Evolutionary conservation across 192 early-diverging fungal species (phyloP).

Genomic region (Neocallimastix lanati): DNA sequence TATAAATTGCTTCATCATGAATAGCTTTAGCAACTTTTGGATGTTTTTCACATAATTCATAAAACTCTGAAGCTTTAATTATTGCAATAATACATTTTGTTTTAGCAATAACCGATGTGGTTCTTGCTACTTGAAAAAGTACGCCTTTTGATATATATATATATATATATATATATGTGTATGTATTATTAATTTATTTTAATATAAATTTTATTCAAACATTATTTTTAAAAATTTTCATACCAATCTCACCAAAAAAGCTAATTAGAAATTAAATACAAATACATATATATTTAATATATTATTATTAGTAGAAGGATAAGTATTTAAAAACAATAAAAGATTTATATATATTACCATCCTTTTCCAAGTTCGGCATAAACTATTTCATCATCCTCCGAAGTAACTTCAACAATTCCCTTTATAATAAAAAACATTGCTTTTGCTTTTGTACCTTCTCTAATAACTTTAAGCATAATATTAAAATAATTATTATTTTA

Average conservation of each 20-base stretch:
- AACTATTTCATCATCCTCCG: conserved; percentile 9
- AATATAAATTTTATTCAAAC: too few species aligned
- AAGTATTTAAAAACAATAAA: too few species aligned
- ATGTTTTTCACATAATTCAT: not conserved
- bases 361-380: not conserved
- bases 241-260: not conserved
- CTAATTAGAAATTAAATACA: not conserved
- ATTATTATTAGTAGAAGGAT: too few species aligned
- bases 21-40: not conserved
- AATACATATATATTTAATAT: too few species aligned
- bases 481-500: not conserved
- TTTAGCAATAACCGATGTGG: not conserved
- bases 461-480: conserved; percentile 30
- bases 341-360: not conserved
- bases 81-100: not conserved
- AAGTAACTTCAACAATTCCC: conserved; percentile 43
- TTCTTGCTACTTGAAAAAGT: not conserved
- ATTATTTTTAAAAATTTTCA: too few species aligned
- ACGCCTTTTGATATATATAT: not conserved
- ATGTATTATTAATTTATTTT: too few species aligned
- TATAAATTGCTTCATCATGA: not conserved
- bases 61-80: not conserved
- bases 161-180: too few species aligned
- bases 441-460: conserved; percentile 36
- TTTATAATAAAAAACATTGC: conserved; percentile 59